Evolutionary conservation across 2,329 filamentous ascomycete genomes (phyloP).

Genomic region (Aspergillus alliaceus): DNA sequence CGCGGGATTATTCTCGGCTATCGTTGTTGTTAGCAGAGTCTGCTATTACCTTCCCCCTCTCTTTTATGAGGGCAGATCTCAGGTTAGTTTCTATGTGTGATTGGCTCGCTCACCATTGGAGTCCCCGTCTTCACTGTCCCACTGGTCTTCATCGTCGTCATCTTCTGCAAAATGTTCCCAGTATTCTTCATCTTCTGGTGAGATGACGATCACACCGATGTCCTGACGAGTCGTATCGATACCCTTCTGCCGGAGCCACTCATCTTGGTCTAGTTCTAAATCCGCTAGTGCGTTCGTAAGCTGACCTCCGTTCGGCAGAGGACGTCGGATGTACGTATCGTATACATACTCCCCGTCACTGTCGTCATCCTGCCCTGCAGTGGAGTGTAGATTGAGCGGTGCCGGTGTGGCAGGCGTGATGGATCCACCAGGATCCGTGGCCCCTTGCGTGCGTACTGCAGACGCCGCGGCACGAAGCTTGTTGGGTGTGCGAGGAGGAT

Average conservation of each 20-base stretch:
- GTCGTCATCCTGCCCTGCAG: slow-evolving; percentile 24
- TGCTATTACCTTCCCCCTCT: neutral
- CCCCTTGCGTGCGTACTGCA: slow-evolving; percentile 6
- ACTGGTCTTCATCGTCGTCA: slow-evolving; percentile 55
- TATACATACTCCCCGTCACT: slow-evolving; percentile 59
- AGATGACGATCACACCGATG: slow-evolving; percentile 44
- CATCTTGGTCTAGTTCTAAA: slow-evolving; percentile 25
- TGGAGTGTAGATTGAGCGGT: slow-evolving; percentile 18
- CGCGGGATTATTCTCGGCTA: slow-evolving; percentile 51
- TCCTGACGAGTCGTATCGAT: slow-evolving; percentile 34
- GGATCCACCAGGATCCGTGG: neutral
- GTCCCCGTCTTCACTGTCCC: slow-evolving; percentile 62
- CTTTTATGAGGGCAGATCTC: neutral
- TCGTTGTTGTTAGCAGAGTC: slow-evolving; percentile 5
- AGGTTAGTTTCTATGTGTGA: neutral
- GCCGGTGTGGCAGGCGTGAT: neutral
- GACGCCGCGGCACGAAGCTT: slow-evolving; percentile 19
- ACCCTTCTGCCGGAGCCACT: slow-evolving; percentile 26
- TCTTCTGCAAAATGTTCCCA: slow-evolving; percentile 59
- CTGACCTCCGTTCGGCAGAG: slow-evolving; percentile 33
- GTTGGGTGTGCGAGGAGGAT: slow-evolving; percentile 37
- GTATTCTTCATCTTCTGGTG: slow-evolving; percentile 48
- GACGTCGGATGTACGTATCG: slow-evolving; percentile 60
- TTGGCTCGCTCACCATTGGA: slow-evolving; percentile 53
- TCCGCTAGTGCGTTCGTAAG: slow-evolving; percentile 37